phyloP scores from a whole-genome alignment of 768 basidiomycete species.

The Kondoa malvinella region DNA sequence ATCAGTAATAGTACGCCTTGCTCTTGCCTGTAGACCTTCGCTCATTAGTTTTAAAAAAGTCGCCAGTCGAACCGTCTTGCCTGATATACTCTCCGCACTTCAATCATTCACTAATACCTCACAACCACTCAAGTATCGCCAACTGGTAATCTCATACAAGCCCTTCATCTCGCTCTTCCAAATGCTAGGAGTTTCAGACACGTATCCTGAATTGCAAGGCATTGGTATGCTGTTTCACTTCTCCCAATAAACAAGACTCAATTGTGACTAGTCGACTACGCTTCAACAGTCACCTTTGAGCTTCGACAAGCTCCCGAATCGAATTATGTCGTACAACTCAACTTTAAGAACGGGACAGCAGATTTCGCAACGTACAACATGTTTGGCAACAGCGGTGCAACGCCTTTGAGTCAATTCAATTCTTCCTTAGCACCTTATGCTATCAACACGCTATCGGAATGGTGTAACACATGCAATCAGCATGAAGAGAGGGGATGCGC shows the following conservation, averaged over 20 bases:
- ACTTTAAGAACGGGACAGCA: slow-evolving; percentile 19
- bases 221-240: background rate
- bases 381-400: slow-evolving; percentile 9
- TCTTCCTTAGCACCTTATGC: slow-evolving; percentile 9
- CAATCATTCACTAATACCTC: slow-evolving; percentile 33
- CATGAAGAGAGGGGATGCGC: background rate
- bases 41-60: background rate
- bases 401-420: background rate
- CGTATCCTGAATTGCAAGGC: slow-evolving; percentile 14
- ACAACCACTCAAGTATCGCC: slow-evolving; percentile 60
- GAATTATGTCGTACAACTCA: slow-evolving; percentile 3
- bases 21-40: slow-evolving; percentile 1
- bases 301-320: slow-evolving; percentile 6
- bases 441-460: slow-evolving; percentile 8
- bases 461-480: slow-evolving; percentile 2
- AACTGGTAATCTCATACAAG: slow-evolving; percentile 74
- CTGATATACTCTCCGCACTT: slow-evolving; percentile 9
- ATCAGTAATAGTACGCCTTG: slow-evolving; percentile 45
- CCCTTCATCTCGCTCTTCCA: slow-evolving; percentile 81
- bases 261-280: slow-evolving; percentile 13
- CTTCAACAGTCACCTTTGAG: slow-evolving; percentile 12
- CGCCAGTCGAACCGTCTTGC: slow-evolving; percentile 10
- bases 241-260: background rate
- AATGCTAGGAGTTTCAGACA: slow-evolving; percentile 43
- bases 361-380: slow-evolving; percentile 13